Evolutionary conservation across 2,329 filamentous ascomycete genomes (phyloP), one percentile per base, ranked within the genome.

Genomic region (Dothideomycetes sp.): DNA sequence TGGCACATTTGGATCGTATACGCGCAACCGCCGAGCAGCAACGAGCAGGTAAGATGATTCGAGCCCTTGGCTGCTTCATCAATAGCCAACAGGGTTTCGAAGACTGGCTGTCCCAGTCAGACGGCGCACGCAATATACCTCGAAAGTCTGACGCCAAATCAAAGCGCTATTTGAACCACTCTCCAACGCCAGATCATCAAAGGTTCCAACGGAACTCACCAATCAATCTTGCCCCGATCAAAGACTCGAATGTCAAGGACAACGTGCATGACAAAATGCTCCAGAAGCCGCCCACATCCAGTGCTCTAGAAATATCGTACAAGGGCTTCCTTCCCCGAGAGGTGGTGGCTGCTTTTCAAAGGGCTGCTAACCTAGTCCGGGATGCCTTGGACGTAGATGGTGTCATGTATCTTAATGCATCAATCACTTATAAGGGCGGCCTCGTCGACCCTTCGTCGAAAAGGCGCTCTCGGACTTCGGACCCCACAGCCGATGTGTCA

Each of bases 361-460:
- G 65, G 18, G 66, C 65, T 3, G 63, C 65, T 1, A 61, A 65
- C 29, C 47, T 68, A 1, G 54, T 70, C 8, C 58, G 58, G 3
- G 62, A 65, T 38, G 64, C 66, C 17, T 52, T 72, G 15, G 53
- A 55, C 7, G 60, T 65, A 11, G 64, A 67, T 4, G 67, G 66
- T 8, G 66, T 70, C 17, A 46, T 63, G 0, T 62, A 64, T 36
- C 43, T 66, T 22, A 61, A 63, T 45, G 56, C 47, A 18, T 44
- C 42, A 1, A 37, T 35, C 32, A 35, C 34, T 4, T 38, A 32
- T 8, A 38, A 38, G n/a, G 40, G 40, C 11, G 40, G 36, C 8
- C 18, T 37, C 29, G 38, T 33, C 22, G 31, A 31, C 16, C 38
- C 31, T 5, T 19, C 32, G 4, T 36, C n/a, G n/a, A n/a, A n/a